A percentile compares a stretch with the other conserved stretches of the same genome.
These are phyloP conservation scores for Kwoniella sp. DNA, from an alignment of 768 basidiomycete genomes.

Conservation along the genomic window DNA sequence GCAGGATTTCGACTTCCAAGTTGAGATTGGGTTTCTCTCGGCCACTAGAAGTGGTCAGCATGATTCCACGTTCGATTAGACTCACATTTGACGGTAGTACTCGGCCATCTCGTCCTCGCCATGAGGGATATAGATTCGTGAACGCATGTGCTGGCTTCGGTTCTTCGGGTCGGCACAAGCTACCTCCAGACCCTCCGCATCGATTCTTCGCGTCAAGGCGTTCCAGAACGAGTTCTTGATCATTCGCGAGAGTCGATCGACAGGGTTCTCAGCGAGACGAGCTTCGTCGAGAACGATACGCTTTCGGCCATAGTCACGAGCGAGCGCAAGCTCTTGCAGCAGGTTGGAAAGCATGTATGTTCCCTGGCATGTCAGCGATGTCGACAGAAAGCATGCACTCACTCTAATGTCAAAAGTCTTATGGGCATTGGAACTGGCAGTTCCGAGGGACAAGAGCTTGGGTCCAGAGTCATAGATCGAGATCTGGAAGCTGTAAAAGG, in stretches of 20 bases:
- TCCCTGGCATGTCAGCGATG: slow-evolving; percentile 62
- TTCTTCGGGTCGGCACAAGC: slow-evolving; percentile 99
- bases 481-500: slow-evolving; percentile 60
- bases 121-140: slow-evolving; percentile 91
- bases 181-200: slow-evolving; percentile 94
- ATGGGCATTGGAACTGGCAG: slow-evolving; percentile 95
- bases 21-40: slow-evolving; percentile 90
- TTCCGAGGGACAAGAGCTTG: slow-evolving; percentile 92
- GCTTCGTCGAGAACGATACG: slow-evolving; percentile 98
- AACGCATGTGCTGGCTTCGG: slow-evolving; percentile 81
- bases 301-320: slow-evolving; percentile 90
- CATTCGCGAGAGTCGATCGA: slow-evolving; percentile 94
- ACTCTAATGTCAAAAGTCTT: slow-evolving; percentile 95
- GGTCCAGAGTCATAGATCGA: slow-evolving; percentile 94
- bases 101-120: slow-evolving; percentile 92
- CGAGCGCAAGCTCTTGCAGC: slow-evolving; percentile 95
- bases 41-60: slow-evolving; percentile 57
- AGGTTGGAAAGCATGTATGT: slow-evolving; percentile 99
- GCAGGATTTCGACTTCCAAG: slow-evolving; percentile 87
- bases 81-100: slow-evolving; percentile 82
- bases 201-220: slow-evolving; percentile 91
- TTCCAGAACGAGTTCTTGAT: slow-evolving; percentile 99
- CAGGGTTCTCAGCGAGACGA: slow-evolving; percentile 95
- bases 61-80: not conserved
- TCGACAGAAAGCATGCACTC: slow-evolving; percentile 31